Evolutionary conservation across 331 rosid genomes (phyloP), one percentile per base, ranked within the genome.

Genomic region (Stylosanthes scabra): DNA sequence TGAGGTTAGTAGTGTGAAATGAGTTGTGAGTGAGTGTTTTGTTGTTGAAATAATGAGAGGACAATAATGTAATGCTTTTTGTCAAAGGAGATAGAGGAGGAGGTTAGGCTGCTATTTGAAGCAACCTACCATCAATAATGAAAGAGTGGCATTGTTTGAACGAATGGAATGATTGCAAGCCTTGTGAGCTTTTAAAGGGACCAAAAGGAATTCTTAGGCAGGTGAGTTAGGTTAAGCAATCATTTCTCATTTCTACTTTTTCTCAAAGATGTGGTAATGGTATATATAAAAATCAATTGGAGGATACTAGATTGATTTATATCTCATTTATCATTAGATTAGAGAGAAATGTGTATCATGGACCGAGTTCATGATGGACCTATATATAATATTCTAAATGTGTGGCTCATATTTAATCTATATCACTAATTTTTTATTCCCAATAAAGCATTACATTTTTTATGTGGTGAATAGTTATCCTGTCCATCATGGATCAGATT

Each of bases 191-290:
- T 78, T 70, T 71, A 9, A 54, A 71, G 59, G 69, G 78, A 47
- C 59, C 69, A 62, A 78, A 62, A 61, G 70, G 67, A 59, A 16
- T 63, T 68, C 51, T 74, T n/a, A 51, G 80, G 85, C 75, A 74
- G 82, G 78, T 74, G 76, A 71, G 87, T 77, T 83, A 20, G 84
- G 80, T 80, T 15, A 65, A 41, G 44, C 61, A 78, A 82, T 83
- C 68, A 70, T 83, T 66, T 39, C 59, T 47, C 67, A 76, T 66
- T 74, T 28, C 39, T 20, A 31, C 14, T 20, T 55, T 10, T 54
- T 52, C 49, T 49, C 57, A 39, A 56, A 20, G 39, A 65, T 54
- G 20, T 68, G 25, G 25, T 20, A 20, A 20, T 20, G 25, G 25
- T 20, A 20, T 20, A 20, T 20, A 20, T 20, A 20, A 20, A 31